A percentile compares a stretch with the other conserved stretches of the same genome.
phyloP scores from a whole-genome alignment of 495 filamentous ascomycete species.

The Xylaria telfairii region DNA sequence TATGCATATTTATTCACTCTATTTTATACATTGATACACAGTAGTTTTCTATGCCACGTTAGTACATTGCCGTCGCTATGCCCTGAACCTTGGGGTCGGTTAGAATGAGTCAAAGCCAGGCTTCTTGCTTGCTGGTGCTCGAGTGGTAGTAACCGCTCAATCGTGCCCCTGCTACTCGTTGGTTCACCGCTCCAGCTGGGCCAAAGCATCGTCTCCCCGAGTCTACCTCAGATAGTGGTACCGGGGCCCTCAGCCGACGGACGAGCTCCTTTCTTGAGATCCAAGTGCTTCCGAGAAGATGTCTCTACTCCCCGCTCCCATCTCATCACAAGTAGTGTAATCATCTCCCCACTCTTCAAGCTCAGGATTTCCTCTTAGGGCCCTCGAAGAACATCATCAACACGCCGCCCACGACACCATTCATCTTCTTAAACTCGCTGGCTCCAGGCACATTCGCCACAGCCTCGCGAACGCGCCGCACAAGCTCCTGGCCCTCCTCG shows the following conservation, averaged over 20 bases:
- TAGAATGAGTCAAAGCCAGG: neutral
- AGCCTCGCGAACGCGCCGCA: slow-evolving; percentile 39
- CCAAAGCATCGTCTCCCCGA: neutral
- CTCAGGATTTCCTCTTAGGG: slow-evolving; percentile 19
- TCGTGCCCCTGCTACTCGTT: neutral
- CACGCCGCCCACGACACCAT: slow-evolving; percentile 43
- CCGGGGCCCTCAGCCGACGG: too few species aligned
- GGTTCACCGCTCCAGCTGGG: neutral
- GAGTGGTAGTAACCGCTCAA: neutral
- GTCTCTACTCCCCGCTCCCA: neutral
- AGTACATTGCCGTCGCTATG: neutral
- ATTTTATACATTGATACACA: slow-evolving; percentile 20
- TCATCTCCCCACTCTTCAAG: too few species aligned
- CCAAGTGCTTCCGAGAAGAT: neutral
- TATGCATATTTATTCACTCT: neutral
- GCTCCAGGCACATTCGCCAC: slow-evolving; percentile 40
- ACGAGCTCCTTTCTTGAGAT: neutral
- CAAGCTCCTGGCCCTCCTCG: slow-evolving; percentile 45
- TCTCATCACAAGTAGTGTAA: too few species aligned
- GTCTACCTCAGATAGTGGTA: neutral
- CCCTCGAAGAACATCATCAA: slow-evolving; percentile 48
- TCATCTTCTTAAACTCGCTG: slow-evolving; percentile 46
- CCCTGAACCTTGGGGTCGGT: neutral
- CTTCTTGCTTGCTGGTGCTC: neutral
- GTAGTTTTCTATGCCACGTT: neutral